Conservation (phyloP, 179 eudicot species). For the Silene coronaria region DNA sequence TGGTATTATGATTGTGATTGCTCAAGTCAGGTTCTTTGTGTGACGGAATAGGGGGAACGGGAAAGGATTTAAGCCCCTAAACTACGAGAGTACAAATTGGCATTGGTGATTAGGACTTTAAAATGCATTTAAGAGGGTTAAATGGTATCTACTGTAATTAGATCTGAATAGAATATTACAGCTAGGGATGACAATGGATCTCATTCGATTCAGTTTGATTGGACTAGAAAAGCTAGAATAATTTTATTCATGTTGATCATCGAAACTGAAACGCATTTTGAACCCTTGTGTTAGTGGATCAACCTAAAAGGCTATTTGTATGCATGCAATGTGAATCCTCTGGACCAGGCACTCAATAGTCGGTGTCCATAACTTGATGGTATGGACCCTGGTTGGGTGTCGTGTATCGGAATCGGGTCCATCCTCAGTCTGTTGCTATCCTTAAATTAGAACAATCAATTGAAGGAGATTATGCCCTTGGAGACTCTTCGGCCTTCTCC, state of each 20-base stretch:
- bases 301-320: neutral
- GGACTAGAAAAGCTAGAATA: neutral
- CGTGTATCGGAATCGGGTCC: neutral
- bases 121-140: neutral
- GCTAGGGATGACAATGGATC: neutral
- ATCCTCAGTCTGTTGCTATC: neutral
- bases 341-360: neutral
- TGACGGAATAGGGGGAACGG: neutral
- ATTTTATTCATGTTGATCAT: neutral
- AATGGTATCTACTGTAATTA: neutral
- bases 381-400: neutral
- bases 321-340: neutral
- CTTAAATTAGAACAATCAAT: neutral
- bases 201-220: neutral
- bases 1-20: neutral
- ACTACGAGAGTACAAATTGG: neutral
- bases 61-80: neutral
- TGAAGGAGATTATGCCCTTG: neutral
- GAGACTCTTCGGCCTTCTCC: neutral
- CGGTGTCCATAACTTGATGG: neutral
- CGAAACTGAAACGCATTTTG: neutral
- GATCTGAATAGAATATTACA: neutral
- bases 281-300: neutral
- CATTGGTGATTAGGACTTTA: neutral
- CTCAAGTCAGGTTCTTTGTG: neutral